Base-by-base conservation (phyloP, 352 stramenopile genomes). In the Phytophthora sp. region DNA sequence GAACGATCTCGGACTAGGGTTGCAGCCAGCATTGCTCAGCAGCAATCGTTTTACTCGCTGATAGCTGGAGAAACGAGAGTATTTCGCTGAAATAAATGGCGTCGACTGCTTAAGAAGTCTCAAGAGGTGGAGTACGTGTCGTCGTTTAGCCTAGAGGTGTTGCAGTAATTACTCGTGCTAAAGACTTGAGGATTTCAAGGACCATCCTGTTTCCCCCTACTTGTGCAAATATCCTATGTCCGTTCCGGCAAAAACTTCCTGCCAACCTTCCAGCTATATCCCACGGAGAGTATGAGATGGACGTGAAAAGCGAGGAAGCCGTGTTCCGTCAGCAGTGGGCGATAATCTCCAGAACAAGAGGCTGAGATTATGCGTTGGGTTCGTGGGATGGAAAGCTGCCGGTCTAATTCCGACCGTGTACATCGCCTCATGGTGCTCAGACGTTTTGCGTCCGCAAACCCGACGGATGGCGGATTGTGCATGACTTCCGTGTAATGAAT, bases 361-460 rank as follows among this genome's bases (percentile, higher is more conserved):
- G 49, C 7, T 4, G 42, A 50, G 12, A 56, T 56, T 15, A 44
- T 4, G 8, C 39, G 30, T 11, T 53, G 53, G 41, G 30, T 53
- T 8, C 39, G 29, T 1, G 54, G 46, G 30, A 62, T 62, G 41
- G 29, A 46, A 29, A 8, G n/a, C n/a, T n/a, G n/a, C n/a, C 29
- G 1, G 12, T 35, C 3, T 39, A 41, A 6, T 29, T 42, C 52
- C 53, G 53, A 8, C 53, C 2, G 3, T 61, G 18, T 5, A 61
- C 21, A 2, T 61, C 11, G 2, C 39, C 53, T 15, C 53, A 47
- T 24, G 30, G 29, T 21, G 46, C 27, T 9, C 67, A 57, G 1
- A 74, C 51, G 1, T 74, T 79, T 44, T 76, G 67, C 21, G 53
- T 79, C 0, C 30, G 26, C 2, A 76, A 79, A 31, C 46, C 63